Evolutionary conservation across 805 yeast genomes (phyloP), one percentile per base, ranked within the genome.

Genomic region (Suhomyces sp.): DNA sequence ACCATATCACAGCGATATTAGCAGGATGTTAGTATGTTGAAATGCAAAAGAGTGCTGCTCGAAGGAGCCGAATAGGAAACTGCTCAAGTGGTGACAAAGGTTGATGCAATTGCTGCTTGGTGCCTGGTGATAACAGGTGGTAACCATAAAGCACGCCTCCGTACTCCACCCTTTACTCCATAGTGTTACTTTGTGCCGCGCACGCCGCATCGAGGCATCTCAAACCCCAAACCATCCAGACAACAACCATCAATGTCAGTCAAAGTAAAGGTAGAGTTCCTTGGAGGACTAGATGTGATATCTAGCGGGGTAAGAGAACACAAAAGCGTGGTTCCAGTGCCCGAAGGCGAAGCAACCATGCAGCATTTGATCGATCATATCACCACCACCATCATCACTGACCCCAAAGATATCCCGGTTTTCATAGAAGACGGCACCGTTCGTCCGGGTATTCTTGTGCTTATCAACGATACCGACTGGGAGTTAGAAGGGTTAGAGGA

Each of bases 381-480:
- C 40, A 75, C 81, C 6, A 70, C 72, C 6, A 77, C 77, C 12
- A 76, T 88, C 67, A 79, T 88, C 31, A 74, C 76, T 26, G 83
- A 87, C 55, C 75, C 82, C 33, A 82, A 81, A 54, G 91, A 87
- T 63, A 72, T 79, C 27, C 86, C 83, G 3, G 87, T 91, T 10
- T 91, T 93, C 63, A 76, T 92, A 6, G 94, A 89, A 61, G 92
- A 89, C 59, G 96, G 77, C 9, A 81, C 86, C 1, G 84, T 90
- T 12, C 83, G 98, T 48, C 97, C 98, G 0, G 99, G 99, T 2
- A 90, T 93, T 46, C 74, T 93, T 55, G 97, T 94, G 8, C 77
- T 93, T 52, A 87, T 93, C 56, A 93, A 93, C 64, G 98, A 93
- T 66, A 85, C 96, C 0, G 99, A 93, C 71, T 93, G 98, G 98